Evolutionary conservation across 176 grass and related monocot genomes (phyloP), one percentile per base, ranked within the genome.

Genomic region (Carex pumila): DNA sequence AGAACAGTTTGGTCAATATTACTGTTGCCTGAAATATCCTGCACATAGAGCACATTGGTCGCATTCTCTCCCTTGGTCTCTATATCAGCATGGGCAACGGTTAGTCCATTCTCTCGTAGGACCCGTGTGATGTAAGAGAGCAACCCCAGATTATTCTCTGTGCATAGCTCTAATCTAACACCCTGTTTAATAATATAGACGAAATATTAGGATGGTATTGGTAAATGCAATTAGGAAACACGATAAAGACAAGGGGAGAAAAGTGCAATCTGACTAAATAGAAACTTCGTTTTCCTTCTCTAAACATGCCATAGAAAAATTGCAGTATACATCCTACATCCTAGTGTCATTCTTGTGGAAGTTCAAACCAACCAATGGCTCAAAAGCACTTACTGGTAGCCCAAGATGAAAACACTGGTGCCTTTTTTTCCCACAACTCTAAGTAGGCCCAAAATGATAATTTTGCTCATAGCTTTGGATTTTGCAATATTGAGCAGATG

Each of bases 51-150:
- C 1, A 84, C 65, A 63, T 83, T 88, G 58, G 82, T 91, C 9
- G 81, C 69, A 71, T 59, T 91, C 83, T 86, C 87, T 8, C 84
- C 90, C 0, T 88, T 75, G 30, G 73, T 80, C 4, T 75, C 87
- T 31, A 91, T 88, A 64, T 91, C 87, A 1, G 90, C 90, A 29
- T 83, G 90, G 12, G 54, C 84, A 7, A 91, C 86, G 0, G 87
- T 88, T 12, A 91, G 78, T 15, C 90, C 87, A 12, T 91, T 83
- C 86, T 91, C 90, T 11, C 87, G 84, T 59, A 91, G 84, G 17
- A 83, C 81, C 15, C 80, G 84, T 14, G 87, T 91, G 53, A 91
- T 85, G 72, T 84, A 84, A 5, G 87, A 79, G 12, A 91, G 86
- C 70, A 88, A 67, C 60, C 86, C 86, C 0, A 76, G 43, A 22